These are phyloP conservation scores for Candida broadrunensis DNA, from an alignment of 805 yeast species.

Conservation along the genomic window DNA sequence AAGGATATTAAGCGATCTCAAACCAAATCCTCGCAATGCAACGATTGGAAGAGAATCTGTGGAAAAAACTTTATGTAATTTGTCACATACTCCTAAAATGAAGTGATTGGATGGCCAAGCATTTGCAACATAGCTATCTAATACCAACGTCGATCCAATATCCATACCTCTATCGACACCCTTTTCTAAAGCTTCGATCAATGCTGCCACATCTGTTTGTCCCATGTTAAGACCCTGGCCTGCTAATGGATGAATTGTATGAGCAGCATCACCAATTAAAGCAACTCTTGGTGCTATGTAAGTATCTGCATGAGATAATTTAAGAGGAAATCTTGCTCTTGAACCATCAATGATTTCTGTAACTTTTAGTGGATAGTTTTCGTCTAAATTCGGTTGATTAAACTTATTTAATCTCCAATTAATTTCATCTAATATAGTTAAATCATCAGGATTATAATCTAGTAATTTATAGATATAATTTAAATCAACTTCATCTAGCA, in stretches of 20 bases:
- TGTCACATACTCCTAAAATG: constrained; percentile 85
- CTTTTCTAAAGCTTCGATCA: constrained; percentile 64
- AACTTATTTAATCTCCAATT: constrained; percentile 59
- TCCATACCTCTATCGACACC: constrained; percentile 82
- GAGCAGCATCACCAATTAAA: constrained; percentile 96
- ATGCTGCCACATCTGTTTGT: constrained; percentile 79
- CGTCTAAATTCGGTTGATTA: constrained; percentile 48
- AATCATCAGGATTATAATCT: constrained; percentile 37
- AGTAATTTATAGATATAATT: constrained; percentile 56
- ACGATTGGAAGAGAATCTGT: constrained; percentile 75
- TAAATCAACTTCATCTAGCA: constrained; percentile 75
- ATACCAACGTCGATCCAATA: constrained; percentile 74
- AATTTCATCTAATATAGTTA: constrained; percentile 61
- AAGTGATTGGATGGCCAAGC: constrained; percentile 78
- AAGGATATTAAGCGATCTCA: constrained; percentile 62
- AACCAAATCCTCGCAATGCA: constrained; percentile 69
- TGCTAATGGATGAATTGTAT: constrained; percentile 94
- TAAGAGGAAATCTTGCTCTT: constrained; percentile 86
- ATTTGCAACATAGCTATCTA: constrained; percentile 86
- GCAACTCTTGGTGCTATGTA: constrained; percentile 85
- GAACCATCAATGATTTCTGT: constrained; percentile 56
- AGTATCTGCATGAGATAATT: constrained; percentile 85
- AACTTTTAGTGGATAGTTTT: constrained; percentile 65
- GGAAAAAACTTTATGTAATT: constrained; percentile 81
- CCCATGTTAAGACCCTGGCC: constrained; percentile 99